phyloP scores from a whole-genome alignment of 371 early-diverging fungal genomes.

The Chytridium lagenaria region DNA sequence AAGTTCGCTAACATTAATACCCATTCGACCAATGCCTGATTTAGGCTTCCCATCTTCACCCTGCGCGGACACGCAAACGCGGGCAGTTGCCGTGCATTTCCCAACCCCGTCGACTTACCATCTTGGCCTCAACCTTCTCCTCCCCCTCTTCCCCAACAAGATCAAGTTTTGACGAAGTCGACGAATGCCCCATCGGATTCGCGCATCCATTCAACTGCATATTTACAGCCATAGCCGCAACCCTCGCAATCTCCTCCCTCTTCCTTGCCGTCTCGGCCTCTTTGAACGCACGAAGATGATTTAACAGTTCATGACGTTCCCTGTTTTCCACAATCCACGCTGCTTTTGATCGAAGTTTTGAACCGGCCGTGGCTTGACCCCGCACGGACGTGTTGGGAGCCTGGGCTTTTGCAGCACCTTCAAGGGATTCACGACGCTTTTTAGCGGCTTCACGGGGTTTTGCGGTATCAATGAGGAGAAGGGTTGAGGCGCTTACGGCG shows the following conservation, averaged over 20 bases:
- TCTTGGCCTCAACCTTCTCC: too few relatives aligned
- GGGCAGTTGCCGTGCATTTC: too few relatives aligned
- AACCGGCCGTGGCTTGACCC: not conserved
- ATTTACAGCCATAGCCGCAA: slow-evolving; percentile 12
- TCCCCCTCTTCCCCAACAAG: too few relatives aligned
- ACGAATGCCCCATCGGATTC: too few relatives aligned
- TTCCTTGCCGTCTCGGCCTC: not conserved
- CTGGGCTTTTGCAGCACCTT: not conserved
- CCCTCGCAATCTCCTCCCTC: slow-evolving; percentile 6
- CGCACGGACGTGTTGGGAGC: not conserved
- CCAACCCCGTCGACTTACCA: too few relatives aligned
- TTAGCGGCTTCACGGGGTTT: not conserved
- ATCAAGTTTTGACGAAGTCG: too few relatives aligned
- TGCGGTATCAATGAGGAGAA: not conserved
- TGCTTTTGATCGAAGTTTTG: not conserved
- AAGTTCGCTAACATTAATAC: too few relatives aligned
- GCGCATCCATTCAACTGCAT: slow-evolving; percentile 10
- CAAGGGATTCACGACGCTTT: not conserved
- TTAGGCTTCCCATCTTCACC: too few relatives aligned
- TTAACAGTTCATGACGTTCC: slow-evolving; percentile 4
- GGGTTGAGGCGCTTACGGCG: not conserved
- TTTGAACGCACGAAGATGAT: slow-evolving; percentile 1
- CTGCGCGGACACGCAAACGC: too few relatives aligned
- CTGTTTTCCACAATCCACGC: not conserved
- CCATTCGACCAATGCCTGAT: too few relatives aligned